Base-by-base conservation (phyloP, 805 yeast genomes). In the Debaryomyces prosopidis region DNA sequence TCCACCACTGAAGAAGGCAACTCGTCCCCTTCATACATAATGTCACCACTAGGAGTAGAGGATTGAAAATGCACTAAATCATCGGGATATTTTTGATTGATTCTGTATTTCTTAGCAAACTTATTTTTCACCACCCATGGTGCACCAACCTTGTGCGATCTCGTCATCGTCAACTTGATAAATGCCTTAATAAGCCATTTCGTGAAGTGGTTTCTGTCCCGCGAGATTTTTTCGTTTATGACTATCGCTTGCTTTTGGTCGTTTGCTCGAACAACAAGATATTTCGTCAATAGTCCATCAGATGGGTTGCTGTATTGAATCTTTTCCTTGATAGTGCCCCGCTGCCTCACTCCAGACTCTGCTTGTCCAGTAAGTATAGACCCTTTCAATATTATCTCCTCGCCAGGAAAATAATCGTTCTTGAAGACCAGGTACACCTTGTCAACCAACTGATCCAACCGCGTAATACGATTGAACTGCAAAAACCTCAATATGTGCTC, bases 81-180 rank as follows among this genome's bases (percentile, higher is more conserved):
- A 5, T 76, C 73, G 1, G 89, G 89, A 52, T 75, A 77, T 33
- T 75, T 83, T 14, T 74, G 70, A 9, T 85, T 77, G 15, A 89
- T 86, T 52, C 87, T 69, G 61, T 84, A 89, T 54, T 77, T 76
- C 45, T 73, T 74, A 0, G 94, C 94, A 62, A 80, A 89, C 52
- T 84, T 83, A 19, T 80, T 82, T 59, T 85, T 87, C 12, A 94
- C 94, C 16, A 92, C 82, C 98, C 98, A 94, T 2, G 98, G 98
- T 2, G 97, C 92, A 3, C 98, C 97, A 36, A 84, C 74, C 74
- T 87, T 88, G 44, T 85, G 77, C 1, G 91, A 87, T 45, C 96
- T 80, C 6, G 86, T 75, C 60, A 89, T 77, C 37, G 89, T 78
- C 61, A 87, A 76, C 65, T 91, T 87, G 60, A 91, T 76, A 61